A percentile compares a stretch with the other conserved stretches of the same genome.
Conservation (phyloP, 169 alveolate genomes). For the Plasmodium relictum region DNA sequence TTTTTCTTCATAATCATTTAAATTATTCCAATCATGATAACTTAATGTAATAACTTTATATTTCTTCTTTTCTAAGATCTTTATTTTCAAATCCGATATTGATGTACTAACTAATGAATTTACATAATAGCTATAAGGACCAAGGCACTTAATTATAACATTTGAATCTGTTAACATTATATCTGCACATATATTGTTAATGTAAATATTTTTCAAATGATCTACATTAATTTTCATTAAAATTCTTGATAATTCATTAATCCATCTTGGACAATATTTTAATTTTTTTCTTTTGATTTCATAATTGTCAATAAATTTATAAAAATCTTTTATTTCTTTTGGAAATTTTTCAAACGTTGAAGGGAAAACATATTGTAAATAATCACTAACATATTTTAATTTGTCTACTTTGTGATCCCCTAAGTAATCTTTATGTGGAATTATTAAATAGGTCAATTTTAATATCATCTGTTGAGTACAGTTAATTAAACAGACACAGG, state of each 20-base stretch:
- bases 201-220: conserved; percentile 79
- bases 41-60: conserved; percentile 60
- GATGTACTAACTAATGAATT: conserved; percentile 78
- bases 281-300: conserved; percentile 76
- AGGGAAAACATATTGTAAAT: conserved; percentile 72
- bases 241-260: conserved; percentile 79
- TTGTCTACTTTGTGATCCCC: conserved; percentile 82
- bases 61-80: conserved; percentile 46
- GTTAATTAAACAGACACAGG: conserved; percentile 15
- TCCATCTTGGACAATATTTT: conserved; percentile 82
- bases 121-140: conserved; percentile 88
- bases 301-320: conserved; percentile 69
- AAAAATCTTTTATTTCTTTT: conserved; percentile 74
- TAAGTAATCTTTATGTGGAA: conserved; percentile 76
- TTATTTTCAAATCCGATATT: conserved; percentile 44
- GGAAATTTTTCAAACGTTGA: conserved; percentile 70
- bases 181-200: conserved; percentile 84
- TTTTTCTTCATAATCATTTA: conserved; percentile 74
- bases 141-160: conserved; percentile 82
- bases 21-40: conserved; percentile 73
- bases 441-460: conserved; percentile 76
- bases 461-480: conserved; percentile 77
- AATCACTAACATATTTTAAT: conserved; percentile 83
- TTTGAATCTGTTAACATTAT: conserved; percentile 80
- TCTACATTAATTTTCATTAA: conserved; percentile 75